Evolutionary conservation across 202 grass and related monocot genomes (phyloP), one percentile per base, ranked within the genome.

Genomic region (Zoysia matrella): DNA sequence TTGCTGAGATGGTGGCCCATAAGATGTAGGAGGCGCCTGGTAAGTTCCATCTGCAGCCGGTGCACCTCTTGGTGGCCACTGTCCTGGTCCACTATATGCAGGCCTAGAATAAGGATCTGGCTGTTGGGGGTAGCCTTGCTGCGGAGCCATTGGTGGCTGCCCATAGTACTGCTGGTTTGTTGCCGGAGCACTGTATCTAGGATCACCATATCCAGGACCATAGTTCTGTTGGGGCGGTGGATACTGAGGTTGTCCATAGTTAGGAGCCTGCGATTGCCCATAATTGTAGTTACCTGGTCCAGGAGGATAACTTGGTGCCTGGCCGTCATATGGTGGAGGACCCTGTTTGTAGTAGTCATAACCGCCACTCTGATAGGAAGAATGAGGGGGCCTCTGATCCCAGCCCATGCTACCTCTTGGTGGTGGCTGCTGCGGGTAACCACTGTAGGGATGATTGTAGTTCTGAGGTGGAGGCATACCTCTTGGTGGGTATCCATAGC

Each of bases 151-250:
- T n/a, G 82, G 87, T 46, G 88, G 89, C 72, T 95, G 92, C 30
- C 90, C 91, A 78, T 98, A 95, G 69, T 78, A 94, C 80, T 89
- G 94, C 72, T 95, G 96, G 66, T 77, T 65, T 52, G 92, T 84
- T 48, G 61, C 42, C 76, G 83, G 89, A 61, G 81, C 71, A 83
- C 64, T 88, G 77, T 91, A 94, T 51, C 87, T 89, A 30, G 89
- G 84, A 60, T 94, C 89, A 80, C 80, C 79, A 61, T 91, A 91
- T 8, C 81, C 90, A 16, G 45, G 91, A 10, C 88, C 83, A 78
- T 88, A 90, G 85, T 88, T 93, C 61, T 80, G 88, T 69, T 73
- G 88, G 47, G 85, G 85, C 7, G 47, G 78, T 0, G 75, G 80
- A 75, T 90, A 90, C 64, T 56, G 88, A 83, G 75, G 75, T 42